Evolutionary conservation across 1,284 basidiomycete genomes (phyloP).

Genomic region (Ustilago lituana): DNA sequence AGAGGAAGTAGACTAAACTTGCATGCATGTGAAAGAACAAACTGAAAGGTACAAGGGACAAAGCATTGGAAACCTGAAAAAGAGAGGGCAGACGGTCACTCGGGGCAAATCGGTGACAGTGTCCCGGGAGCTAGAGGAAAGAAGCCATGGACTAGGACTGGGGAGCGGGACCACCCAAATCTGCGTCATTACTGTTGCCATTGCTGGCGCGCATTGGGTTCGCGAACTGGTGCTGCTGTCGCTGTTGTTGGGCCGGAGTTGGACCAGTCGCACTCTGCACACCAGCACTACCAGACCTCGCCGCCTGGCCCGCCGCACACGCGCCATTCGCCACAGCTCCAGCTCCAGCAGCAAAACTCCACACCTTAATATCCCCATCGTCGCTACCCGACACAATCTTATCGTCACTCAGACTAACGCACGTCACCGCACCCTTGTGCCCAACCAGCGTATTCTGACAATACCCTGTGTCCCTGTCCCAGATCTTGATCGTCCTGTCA

Average conservation of each 20-base stretch:
- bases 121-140: neutral
- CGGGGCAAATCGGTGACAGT: no score
- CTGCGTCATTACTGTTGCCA: neutral
- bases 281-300: no score
- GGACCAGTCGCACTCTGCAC: no score
- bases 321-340: neutral
- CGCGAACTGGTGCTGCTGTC: constrained; percentile 6
- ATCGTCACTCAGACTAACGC: constrained; percentile 88
- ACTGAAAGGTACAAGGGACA: no score
- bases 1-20: constrained; percentile 1
- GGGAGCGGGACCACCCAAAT: constrained; percentile 18
- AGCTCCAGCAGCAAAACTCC: constrained; percentile 53
- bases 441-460: constrained; percentile 92
- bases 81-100: no score
- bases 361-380: constrained; percentile 75
- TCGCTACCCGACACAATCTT: constrained; percentile 95
- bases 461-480: constrained; percentile 88
- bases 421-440: constrained; percentile 92
- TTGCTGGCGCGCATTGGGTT: neutral
- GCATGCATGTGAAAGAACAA: constrained; percentile 8
- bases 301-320: no score
- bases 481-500: constrained; percentile 87
- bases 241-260: no score
- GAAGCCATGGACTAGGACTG: neutral
- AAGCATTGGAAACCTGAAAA: no score